Evolutionary conservation across 208 protist species (phyloP), one percentile per base, ranked within the genome.

Genomic region (Phytomonas francai): DNA sequence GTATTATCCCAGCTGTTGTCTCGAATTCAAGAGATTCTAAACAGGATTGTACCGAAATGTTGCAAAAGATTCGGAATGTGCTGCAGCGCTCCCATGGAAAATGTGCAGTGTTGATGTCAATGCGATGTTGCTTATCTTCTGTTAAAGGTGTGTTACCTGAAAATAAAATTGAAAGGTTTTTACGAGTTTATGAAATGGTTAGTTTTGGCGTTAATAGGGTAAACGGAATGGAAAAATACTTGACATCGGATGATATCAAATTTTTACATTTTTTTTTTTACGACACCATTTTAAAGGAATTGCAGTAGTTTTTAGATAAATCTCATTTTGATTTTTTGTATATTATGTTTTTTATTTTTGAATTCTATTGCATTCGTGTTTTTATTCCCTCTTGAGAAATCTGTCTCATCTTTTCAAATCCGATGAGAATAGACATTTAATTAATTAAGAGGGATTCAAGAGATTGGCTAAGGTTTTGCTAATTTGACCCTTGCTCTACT

Each of bases 191-290:
- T 70, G 90, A 95, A 57, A 65, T 72, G 5, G 81, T 93, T 71
- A 71, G 90, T 32, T 95, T 90, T 70, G 86, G 87, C 27, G 76
- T 77, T 12, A 81, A 91, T 59, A 79, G 87, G 22, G 72, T 84
- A 30, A 81, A 90, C 59, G 81, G 85, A 5, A 70, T 62, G n/a
- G 73, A 78, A 59, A 76, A 78, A 59, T 63, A 74, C 60, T 65
- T 93, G n/a, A 85, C 76, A 5, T 83, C 78, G 19, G 84, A 92
- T 57, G 90, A 95, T 70, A 95, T 93, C n/a, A 84, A 85, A 32
- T 93, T 93, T 79, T 79, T 93, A 60, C 83, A 94, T 67, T 81
- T 81, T 25, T 96, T 96, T 72, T 94, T 91, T 72, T 90, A 93
- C 65, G 91, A 92, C 65, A 90, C 74, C 28, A 77, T 93, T 39